These are phyloP conservation scores for Ganoderma sinense DNA, from an alignment of 1,284 basidiomycete genomes.

Conservation along the genomic window DNA sequence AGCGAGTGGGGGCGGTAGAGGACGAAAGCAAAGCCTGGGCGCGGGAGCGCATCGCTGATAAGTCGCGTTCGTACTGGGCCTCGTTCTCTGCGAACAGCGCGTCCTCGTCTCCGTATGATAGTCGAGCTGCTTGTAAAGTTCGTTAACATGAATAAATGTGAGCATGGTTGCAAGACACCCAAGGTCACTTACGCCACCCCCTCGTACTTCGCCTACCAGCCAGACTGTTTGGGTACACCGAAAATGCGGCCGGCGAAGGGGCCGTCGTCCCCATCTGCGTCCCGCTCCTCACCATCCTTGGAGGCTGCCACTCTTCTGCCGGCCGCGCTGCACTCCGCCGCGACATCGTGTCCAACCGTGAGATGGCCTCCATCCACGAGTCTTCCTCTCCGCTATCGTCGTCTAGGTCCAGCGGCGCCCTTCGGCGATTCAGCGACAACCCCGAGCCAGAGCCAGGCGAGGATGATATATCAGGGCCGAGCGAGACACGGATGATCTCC, in stretches of 20 bases:
- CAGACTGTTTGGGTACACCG: neutral
- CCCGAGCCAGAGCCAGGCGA: slow-evolving; percentile 13
- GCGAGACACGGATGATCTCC: slow-evolving; percentile 47
- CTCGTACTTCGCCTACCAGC: slow-evolving; percentile 27
- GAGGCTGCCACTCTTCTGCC: neutral
- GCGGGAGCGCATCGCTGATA: slow-evolving; percentile 37
- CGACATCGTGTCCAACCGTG: slow-evolving; percentile 18
- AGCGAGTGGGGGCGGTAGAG: slow-evolving; percentile 14
- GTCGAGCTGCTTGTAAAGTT: slow-evolving; percentile 28
- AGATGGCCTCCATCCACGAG: slow-evolving; percentile 17
- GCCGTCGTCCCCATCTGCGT: neutral
- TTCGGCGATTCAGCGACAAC: neutral
- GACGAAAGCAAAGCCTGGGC: slow-evolving; percentile 30
- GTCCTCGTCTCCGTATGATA: slow-evolving; percentile 34
- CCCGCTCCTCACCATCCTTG: slow-evolving; percentile 1
- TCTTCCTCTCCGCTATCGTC: slow-evolving; percentile 12
- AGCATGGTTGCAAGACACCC: slow-evolving; percentile 11
- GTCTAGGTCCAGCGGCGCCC: neutral
- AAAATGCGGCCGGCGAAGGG: neutral
- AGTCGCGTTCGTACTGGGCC: slow-evolving; percentile 38
- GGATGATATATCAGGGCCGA: slow-evolving; percentile 31
- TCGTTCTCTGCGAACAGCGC: slow-evolving; percentile 32
- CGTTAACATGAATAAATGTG: neutral
- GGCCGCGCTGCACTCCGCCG: slow-evolving; percentile 5
- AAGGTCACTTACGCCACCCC: slow-evolving; percentile 31